Evolutionary conservation across 345 rosid genomes (phyloP), one percentile per base, ranked within the genome.

Genomic region (Salix exigua): DNA sequence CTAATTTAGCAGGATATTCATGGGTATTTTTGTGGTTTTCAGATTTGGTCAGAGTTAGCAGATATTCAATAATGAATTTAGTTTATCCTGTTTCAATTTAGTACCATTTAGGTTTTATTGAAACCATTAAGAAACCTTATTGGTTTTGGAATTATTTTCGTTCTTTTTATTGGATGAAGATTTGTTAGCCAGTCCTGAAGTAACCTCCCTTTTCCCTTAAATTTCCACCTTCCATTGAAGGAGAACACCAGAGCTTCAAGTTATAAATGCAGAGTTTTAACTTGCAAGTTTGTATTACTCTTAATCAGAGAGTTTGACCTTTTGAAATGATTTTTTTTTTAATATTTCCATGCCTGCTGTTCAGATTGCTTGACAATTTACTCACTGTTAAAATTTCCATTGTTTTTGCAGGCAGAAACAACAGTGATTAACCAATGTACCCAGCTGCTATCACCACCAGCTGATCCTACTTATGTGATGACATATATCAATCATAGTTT

Each of bases 351-450:
- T 38, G 50, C 26, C 3, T 42, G 66, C 64, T 64, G 14, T n/a
- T 64, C 61, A 12, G 18, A 66, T 67, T 73, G 70, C 79, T 33
- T 69, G 46, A 69, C 51, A 78, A 60, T 79, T 73, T 44, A 25
- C 23, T 77, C 60, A 46, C 65, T 77, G 40, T 70, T 74, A 51
- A 62, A 77, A 40, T 33, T 53, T 60, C 7, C 64, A 60, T 33
- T 71, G 19, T 4, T 80, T 83, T 86, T 67, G 75, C 93, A 91
- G 96, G 88, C 90, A 26, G 97, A 96, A 79, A 79, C 90, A 79
- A 96, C 98, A 50, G 98, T 93, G 82, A 85, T 96, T 70, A 84
- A 91, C 84, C 99, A 96, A 81, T 96, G 98, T 83, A 90, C 86
- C 58, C 95, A 92, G 83, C 97, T 96, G 81, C 96, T 96, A 71